A percentile compares a stretch with the other conserved stretches of the same genome.
These are phyloP conservation scores for Glonium stellatum DNA, from an alignment of 495 filamentous ascomycete species.

Conservation along the genomic window DNA sequence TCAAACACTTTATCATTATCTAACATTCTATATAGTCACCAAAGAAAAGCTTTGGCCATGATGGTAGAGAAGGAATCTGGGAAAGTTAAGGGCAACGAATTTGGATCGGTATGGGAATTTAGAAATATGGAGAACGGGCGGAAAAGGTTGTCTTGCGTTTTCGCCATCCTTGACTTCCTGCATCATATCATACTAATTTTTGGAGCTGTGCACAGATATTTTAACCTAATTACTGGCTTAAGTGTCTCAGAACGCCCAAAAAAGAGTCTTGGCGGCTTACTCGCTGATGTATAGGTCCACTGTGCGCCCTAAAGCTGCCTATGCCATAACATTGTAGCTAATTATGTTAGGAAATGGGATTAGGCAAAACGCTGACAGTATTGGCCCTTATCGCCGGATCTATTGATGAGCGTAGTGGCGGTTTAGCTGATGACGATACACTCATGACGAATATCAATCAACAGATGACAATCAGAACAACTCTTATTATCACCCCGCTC, in stretches of 20 bases:
- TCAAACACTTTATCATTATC: neutral
- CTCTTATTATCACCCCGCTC: conserved; percentile 24
- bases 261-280: neutral
- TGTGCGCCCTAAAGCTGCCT: neutral
- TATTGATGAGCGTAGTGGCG: conserved; percentile 24
- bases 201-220: no score
- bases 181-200: no score
- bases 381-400: conserved; percentile 25
- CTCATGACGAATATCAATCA: neutral
- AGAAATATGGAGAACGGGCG: neutral
- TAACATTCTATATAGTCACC: neutral
- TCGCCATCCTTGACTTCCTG: no score
- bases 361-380: conserved; percentile 31
- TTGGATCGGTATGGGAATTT: neutral
- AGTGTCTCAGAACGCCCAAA: neutral
- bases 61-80: neutral
- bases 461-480: neutral
- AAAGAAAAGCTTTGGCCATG: neutral
- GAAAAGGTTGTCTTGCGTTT: neutral
- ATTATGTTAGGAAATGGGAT: conserved; percentile 32
- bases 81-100: neutral
- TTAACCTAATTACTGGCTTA: no score
- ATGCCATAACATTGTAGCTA: neutral
- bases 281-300: neutral
- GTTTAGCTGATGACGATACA: neutral